phyloP scores from a whole-genome alignment of 495 filamentous ascomycete genomes.

The Ramalina intermedia region DNA sequence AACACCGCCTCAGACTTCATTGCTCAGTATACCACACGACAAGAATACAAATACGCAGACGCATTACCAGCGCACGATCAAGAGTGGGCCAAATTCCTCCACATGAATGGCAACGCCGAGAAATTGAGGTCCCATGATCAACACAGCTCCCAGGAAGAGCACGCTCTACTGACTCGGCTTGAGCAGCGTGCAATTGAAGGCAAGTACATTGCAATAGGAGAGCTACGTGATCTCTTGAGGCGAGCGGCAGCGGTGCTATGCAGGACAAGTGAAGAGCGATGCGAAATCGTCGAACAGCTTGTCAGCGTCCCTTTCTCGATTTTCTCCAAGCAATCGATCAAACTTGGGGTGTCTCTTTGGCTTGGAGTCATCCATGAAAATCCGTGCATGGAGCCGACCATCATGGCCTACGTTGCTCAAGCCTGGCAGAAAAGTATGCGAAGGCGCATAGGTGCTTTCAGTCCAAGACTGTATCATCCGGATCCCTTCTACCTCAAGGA shows the following conservation, averaged over 20 bases:
- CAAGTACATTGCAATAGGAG: conserved; percentile 51
- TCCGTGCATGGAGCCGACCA: conserved; percentile 65
- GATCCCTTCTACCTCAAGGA: conserved; percentile 85
- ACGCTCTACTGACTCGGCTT: conserved; percentile 47
- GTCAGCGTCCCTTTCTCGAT: conserved; percentile 82
- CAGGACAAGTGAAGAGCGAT: conserved; percentile 52
- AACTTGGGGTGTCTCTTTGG: conserved; percentile 91
- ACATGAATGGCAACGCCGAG: conserved; percentile 21
- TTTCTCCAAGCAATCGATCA: conserved; percentile 90
- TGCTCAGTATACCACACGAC: conserved; percentile 90
- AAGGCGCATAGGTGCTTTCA: conserved; percentile 67
- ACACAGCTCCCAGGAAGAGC: conserved; percentile 33
- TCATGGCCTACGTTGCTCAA: conserved; percentile 68
- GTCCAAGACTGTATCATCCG: conserved; percentile 47
- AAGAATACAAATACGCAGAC: conserved; percentile 78
- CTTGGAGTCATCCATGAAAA: conserved; percentile 94
- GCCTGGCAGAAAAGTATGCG: conserved; percentile 75
- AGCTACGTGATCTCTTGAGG: conserved; percentile 66
- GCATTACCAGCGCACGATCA: conserved; percentile 44
- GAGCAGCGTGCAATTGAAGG: conserved; percentile 51
- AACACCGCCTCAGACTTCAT: conserved; percentile 93
- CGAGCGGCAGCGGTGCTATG: conserved; percentile 77
- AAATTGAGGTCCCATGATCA: neutral
- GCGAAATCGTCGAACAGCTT: conserved; percentile 66
- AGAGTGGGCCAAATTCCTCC: conserved; percentile 47